Conservation (phyloP, 306 rosid genomes). For the Fragaria vesca region DNA sequence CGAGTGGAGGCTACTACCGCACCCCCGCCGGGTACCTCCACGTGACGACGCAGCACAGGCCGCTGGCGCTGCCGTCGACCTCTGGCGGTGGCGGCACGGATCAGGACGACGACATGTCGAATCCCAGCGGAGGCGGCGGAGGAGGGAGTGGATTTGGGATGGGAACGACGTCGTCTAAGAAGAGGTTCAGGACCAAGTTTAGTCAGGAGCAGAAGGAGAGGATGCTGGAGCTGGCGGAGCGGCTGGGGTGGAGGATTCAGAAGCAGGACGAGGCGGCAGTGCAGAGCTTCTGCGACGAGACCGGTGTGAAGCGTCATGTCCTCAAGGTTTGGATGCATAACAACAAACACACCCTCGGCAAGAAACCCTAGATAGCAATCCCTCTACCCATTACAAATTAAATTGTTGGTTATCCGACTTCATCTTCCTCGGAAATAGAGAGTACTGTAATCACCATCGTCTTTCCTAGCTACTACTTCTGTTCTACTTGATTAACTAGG, state of each 20-base stretch:
- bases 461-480: not conserved
- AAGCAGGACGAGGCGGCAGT: conserved; percentile 75
- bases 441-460: not conserved
- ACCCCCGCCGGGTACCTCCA: conserved; percentile 76
- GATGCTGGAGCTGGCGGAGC: conserved; percentile 83
- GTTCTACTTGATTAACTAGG: not conserved
- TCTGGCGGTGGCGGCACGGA: conserved; percentile 80
- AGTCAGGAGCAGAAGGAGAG: conserved; percentile 76
- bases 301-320: conserved; percentile 84
- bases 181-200: conserved; percentile 79
- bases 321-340: conserved; percentile 99
- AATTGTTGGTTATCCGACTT: not conserved
- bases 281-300: conserved; percentile 74
- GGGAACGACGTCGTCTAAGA: conserved; percentile 43
- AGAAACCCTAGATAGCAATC: conserved; percentile 65
- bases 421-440: not conserved
- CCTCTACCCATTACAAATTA: not conserved
- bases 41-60: conserved; percentile 58
- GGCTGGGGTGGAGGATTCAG: conserved; percentile 91
- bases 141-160: conserved; percentile 17
- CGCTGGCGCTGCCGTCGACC: conserved; percentile 87
- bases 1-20: conserved; percentile 43
- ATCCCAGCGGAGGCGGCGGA: conserved; percentile 65
- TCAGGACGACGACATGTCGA: conserved; percentile 77
- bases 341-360: conserved; percentile 98